A percentile compares a stretch with the other conserved stretches of the same genome.
phyloP scores from a whole-genome alignment of 192 early-diverging fungal genomes.

The Backusella liffmaniae region DNA sequence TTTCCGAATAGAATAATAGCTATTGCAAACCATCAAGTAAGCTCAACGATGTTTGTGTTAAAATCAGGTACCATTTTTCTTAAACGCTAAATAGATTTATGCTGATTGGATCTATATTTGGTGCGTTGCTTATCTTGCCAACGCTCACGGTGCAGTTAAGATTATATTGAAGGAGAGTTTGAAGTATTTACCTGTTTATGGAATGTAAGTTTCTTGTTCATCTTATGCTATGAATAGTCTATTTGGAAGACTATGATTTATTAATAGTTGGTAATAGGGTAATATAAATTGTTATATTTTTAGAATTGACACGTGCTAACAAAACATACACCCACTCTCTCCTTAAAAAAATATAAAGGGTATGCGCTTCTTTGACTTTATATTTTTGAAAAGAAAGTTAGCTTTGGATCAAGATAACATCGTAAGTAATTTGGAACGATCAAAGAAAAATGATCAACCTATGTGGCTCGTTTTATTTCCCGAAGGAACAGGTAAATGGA shows the following conservation, averaged over 20 bases:
- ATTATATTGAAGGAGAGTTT: conserved; percentile 89
- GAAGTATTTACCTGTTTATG: conserved; percentile 86
- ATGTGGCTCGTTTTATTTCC: conserved; percentile 95
- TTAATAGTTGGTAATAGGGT: neutral
- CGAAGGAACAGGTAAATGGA: conserved; percentile 74
- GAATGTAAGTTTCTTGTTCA: conserved; percentile 50
- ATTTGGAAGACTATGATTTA: neutral
- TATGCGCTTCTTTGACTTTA: conserved; percentile 93
- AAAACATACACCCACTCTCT: neutral
- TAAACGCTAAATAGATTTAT: conserved; percentile 45
- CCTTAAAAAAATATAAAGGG: conserved; percentile 35
- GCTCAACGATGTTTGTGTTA: neutral
- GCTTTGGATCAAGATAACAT: conserved; percentile 65
- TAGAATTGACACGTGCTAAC: neutral
- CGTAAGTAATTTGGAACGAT: conserved; percentile 52
- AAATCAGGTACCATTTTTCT: neutral
- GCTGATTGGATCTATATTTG: conserved; percentile 73
- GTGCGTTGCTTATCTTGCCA: conserved; percentile 61
- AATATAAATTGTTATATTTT: neutral
- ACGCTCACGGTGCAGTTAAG: conserved; percentile 80
- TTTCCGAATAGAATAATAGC: conserved; percentile 50
- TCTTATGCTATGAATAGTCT: neutral
- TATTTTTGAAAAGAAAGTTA: conserved; percentile 85
- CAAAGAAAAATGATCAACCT: conserved; percentile 60
- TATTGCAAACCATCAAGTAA: conserved; percentile 61